Conservation (phyloP, 2,329 filamentous ascomycete genomes). For the Aspergillus alliaceus region DNA sequence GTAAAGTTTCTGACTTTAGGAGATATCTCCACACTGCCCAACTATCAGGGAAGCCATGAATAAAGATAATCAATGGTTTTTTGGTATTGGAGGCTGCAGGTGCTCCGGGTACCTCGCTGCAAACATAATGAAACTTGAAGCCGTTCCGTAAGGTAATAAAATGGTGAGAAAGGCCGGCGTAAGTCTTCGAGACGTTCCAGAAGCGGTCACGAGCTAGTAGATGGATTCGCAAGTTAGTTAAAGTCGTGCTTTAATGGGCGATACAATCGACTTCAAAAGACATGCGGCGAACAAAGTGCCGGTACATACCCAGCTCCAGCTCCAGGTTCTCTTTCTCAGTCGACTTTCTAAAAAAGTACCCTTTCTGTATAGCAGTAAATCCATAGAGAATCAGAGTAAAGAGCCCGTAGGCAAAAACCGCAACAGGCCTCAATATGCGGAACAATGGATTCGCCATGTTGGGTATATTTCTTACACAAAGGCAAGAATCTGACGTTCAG, state of each 20-base stretch:
- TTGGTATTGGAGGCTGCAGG: conserved; percentile 21
- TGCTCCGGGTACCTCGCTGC: conserved; percentile 33
- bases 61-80: conserved; percentile 52
- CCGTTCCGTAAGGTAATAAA: conserved; percentile 53
- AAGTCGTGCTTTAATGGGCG: background rate
- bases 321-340: conserved; percentile 43
- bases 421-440: conserved; percentile 16
- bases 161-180: conserved; percentile 49
- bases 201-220: conserved; percentile 51
- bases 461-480: background rate
- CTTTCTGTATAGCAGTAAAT: conserved; percentile 29
- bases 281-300: background rate
- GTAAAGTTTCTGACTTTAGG: conserved; percentile 41
- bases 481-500: background rate
- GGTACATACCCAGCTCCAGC: conserved; percentile 38
- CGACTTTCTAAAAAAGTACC: conserved; percentile 37
- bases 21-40: conserved; percentile 56
- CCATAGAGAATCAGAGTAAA: conserved; percentile 36
- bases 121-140: conserved; percentile 57
- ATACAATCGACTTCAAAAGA: background rate
- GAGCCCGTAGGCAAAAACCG: conserved; percentile 35
- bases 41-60: conserved; percentile 63
- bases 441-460: conserved; percentile 25
- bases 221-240: background rate
- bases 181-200: conserved; percentile 55